These are phyloP conservation scores for Aspergillus bertholletiae DNA, from an alignment of 495 filamentous ascomycete species.

Conservation along the genomic window DNA sequence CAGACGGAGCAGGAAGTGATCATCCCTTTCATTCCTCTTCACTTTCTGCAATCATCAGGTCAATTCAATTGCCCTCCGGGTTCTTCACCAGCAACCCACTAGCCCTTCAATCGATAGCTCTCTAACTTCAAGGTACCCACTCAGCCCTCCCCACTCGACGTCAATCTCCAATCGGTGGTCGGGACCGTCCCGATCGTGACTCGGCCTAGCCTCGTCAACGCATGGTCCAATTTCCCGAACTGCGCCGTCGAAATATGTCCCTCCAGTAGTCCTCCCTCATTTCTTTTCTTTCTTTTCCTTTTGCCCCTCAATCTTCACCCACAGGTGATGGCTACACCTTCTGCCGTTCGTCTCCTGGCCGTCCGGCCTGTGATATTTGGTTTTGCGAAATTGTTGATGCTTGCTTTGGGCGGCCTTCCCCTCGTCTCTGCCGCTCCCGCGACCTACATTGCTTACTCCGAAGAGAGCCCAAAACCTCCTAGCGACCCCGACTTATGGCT, in stretches of 20 bases:
- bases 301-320: not conserved
- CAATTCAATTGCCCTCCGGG: not conserved
- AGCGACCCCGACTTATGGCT: slow-evolving; percentile 63
- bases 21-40: too few species aligned
- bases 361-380: slow-evolving; percentile 43
- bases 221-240: not conserved
- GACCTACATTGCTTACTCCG: slow-evolving; percentile 22
- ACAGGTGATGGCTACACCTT: slow-evolving; percentile 30
- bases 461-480: slow-evolving; percentile 33
- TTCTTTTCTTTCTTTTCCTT: not conserved
- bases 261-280: not conserved
- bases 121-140: not conserved
- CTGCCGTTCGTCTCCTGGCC: slow-evolving; percentile 31
- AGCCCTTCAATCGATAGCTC: not conserved
- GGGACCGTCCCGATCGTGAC: not conserved
- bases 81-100: not conserved
- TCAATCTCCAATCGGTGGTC: not conserved
- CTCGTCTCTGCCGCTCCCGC: slow-evolving; percentile 40
- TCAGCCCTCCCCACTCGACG: not conserved
- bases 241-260: not conserved
- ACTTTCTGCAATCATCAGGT: too few species aligned
- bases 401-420: slow-evolving; percentile 42
- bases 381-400: slow-evolving; percentile 46
- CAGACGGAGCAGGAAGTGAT: too few species aligned
- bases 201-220: not conserved